Percentiles rank a stretch among this genome's conserved stretches.
Evolutionary conservation across 768 basidiomycete genomes (phyloP).

Genomic region (Leccinum incarnatum): DNA sequence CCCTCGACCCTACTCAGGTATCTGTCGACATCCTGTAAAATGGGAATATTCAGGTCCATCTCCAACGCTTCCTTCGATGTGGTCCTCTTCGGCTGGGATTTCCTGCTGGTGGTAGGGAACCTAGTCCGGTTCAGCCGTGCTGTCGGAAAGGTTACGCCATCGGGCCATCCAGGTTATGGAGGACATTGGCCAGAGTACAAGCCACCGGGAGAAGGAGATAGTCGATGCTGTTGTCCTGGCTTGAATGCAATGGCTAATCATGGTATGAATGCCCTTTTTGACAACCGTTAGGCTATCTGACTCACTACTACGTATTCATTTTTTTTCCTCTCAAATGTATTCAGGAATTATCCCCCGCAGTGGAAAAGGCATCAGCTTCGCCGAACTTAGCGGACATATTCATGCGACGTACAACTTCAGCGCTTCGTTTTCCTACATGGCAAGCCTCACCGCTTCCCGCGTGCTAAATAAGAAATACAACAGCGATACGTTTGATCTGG

Average conservation of each 20-base stretch:
- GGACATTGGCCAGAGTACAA: slow-evolving; percentile 70
- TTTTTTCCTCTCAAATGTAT: neutral
- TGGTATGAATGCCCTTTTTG: slow-evolving; percentile 51
- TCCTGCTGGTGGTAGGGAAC: slow-evolving; percentile 15
- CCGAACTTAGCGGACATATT: slow-evolving; percentile 37
- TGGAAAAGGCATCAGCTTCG: slow-evolving; percentile 67
- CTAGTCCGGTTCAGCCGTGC: slow-evolving; percentile 26
- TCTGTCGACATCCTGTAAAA: neutral
- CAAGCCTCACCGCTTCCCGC: slow-evolving; percentile 55
- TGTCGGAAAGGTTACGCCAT: slow-evolving; percentile 51
- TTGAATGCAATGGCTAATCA: slow-evolving; percentile 81
- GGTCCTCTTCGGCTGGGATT: slow-evolving; percentile 9
- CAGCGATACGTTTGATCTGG: slow-evolving; percentile 59
- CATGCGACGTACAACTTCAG: slow-evolving; percentile 65
- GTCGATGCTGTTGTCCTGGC: slow-evolving; percentile 67
- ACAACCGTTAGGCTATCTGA: slow-evolving; percentile 24
- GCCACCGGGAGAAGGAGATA: slow-evolving; percentile 58
- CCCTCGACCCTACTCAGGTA: neutral
- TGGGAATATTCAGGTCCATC: slow-evolving; percentile 6
- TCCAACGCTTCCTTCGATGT: slow-evolving; percentile 8
- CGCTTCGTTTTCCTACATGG: slow-evolving; percentile 62
- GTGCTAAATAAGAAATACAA: slow-evolving; percentile 55
- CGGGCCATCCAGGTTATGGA: slow-evolving; percentile 50
- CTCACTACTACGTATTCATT: neutral
- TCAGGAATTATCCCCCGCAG: slow-evolving; percentile 49